Percentiles rank a stretch among this genome's conserved stretches.
These are phyloP conservation scores for Lyophyllum atratum DNA, from an alignment of 768 basidiomycete genomes.

Conservation along the genomic window DNA sequence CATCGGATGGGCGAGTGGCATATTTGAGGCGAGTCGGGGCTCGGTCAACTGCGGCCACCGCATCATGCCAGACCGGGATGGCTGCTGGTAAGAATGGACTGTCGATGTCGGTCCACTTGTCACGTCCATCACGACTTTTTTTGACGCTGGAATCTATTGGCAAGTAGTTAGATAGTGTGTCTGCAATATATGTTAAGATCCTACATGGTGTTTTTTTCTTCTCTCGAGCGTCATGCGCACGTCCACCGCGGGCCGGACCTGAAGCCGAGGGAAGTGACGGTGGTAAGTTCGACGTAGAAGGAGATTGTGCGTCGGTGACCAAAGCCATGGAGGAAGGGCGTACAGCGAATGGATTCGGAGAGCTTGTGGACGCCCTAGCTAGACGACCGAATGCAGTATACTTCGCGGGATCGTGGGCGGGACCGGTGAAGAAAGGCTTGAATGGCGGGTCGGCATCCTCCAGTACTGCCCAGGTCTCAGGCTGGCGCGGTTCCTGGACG, in stretches of 20 bases:
- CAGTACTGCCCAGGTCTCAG: neutral
- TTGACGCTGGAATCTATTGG: neutral
- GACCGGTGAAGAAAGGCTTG: neutral
- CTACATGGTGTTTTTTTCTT: too few species aligned
- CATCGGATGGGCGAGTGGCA: neutral
- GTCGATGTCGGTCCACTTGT: neutral
- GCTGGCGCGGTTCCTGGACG: neutral
- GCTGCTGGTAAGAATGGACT: neutral
- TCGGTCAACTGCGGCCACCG: neutral
- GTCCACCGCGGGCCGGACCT: too few species aligned
- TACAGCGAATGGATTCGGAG: slow-evolving; percentile 4
- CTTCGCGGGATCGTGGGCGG: neutral
- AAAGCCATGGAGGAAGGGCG: too few species aligned
- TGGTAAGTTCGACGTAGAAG: neutral
- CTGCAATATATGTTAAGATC: neutral
- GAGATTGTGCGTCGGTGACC: neutral
- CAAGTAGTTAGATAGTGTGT: neutral
- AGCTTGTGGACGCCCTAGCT: neutral
- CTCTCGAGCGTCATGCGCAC: too few species aligned
- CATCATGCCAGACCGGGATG: neutral
- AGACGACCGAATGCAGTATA: neutral
- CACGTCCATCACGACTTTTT: neutral
- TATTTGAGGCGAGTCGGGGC: neutral
- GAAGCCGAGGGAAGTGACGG: neutral
- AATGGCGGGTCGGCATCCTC: neutral